Base-by-base conservation (phyloP, 2,329 filamentous ascomycete species). In the Aspergillus awamori region DNA sequence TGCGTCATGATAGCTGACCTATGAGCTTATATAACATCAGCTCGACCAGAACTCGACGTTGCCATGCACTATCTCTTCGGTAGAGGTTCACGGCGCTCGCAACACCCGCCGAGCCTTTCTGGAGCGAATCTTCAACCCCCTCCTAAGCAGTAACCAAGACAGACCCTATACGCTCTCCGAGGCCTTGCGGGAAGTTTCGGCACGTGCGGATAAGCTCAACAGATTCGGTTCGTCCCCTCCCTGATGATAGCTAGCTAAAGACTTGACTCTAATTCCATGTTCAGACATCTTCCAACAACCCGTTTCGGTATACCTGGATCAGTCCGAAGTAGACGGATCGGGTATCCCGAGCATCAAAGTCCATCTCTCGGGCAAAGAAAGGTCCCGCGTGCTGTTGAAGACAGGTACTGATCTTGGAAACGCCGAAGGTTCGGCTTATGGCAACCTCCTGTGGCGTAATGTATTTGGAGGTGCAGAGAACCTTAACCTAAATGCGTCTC, bases 321-420 rank as follows among this genome's bases (percentile, higher is more conserved):
- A 89, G 55, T 88, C 92, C 10, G 86, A 91, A 63, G 84, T 90
- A 0, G 86, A 87, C 6, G 86, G 87, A 2, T 87, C 89, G 2
- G 68, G 67, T 24, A 57, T 74, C 33, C 92, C 88, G 58, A 92
- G 96, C 73, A 79, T 98, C 67, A 90, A 94, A 66, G 85, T 97
- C 57, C 90, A 89, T 70, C 84, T 97, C 59, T 87, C 87, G 57
- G 90, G 91, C 22, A 84, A 85, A 63, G 94, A 99, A 78, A 88
- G 91, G 67, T 89, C 91, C 33, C 88, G 90, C 41, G 87, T 98
- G 72, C 87, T 93, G 61, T 85, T 98, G 71, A 96, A 96, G 81
- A 97, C 93, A 0, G 95, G 95, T 62, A 98, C 95, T 8, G 94
- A 98, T 74, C 84, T 97, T 49, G 95, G 95, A 64, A 96, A 96